Base-by-base conservation (phyloP, 208 protist genomes). In the Wallacemonas rigidus region DNA sequence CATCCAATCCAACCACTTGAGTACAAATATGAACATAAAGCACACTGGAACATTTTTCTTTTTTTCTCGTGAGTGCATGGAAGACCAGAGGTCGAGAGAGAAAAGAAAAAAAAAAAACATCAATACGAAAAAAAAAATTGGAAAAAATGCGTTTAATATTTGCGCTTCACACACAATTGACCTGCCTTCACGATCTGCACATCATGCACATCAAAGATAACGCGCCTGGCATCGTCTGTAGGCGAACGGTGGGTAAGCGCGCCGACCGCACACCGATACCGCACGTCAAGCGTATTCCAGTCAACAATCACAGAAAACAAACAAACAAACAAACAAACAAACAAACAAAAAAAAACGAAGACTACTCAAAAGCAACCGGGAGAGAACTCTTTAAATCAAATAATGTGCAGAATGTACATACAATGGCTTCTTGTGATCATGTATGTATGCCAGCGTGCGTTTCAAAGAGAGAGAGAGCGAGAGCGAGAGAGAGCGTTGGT, bases 281-380 rank as follows among this genome's bases (percentile, higher is more conserved):
- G 26, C 26, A 26, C 26, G 26, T 26, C 26, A 26, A 26, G 26
- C 26, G 26, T 11, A 17, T 41, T 41, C n/a, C 44, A 65, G 45
- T 69, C 15, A 8, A 67, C 48, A 53, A 78, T 79, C 8, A 41
- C 38, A 79, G 35, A 17, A 72, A 55, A 79, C 43, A 76, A 67
- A 72, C 17, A 80, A 74, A 75, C n/a, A 71, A 76, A 80, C 36
- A 76, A 77, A 53, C 51, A 79, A 72, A 73, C 7, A 53, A 78
- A 39, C 51, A 74, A 71, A 53, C 17, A 35, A 55, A 71, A 54
- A 43, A 65, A 17, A 15, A 56, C 15, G 5, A 75, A 43, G 11
- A 73, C n/a, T 56, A 57, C 26, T 43, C 54, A 71, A 71, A 71
- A 71, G 14, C 48, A 61, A 51, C 26, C 35, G 35, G 2, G 61